Conservation (phyloP, 2,329 filamentous ascomycete species). For the Ophiocordyceps camponoti-saundersi region DNA sequence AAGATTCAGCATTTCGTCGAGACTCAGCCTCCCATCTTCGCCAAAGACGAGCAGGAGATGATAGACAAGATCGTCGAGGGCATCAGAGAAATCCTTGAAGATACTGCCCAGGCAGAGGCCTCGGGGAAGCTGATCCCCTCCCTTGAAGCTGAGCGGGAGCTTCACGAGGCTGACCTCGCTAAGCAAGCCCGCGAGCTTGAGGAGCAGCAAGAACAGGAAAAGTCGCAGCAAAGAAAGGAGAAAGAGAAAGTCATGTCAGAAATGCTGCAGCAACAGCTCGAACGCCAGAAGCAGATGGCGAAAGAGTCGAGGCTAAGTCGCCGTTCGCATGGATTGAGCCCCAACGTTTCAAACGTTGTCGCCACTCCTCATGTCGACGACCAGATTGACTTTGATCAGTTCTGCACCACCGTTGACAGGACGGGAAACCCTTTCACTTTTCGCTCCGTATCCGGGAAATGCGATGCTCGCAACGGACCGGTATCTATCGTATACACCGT, state of each 20-base stretch:
- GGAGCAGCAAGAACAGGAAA: constrained; percentile 25
- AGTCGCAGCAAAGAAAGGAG: constrained; percentile 31
- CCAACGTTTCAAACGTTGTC: constrained; percentile 10
- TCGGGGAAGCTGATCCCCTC: constrained; percentile 65
- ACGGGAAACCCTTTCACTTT: constrained; percentile 50
- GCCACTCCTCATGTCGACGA: constrained; percentile 14
- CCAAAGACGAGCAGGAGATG: constrained; percentile 37
- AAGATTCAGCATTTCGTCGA: constrained; percentile 51
- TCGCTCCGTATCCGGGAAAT: constrained; percentile 52
- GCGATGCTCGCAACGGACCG: constrained; percentile 45
- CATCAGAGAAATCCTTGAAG: constrained; percentile 64
- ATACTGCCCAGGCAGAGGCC: constrained; percentile 63
- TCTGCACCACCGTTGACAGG: constrained; percentile 44
- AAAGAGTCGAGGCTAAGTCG: constrained; percentile 49
- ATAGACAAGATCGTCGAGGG: constrained; percentile 49
- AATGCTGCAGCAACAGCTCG: constrained; percentile 57
- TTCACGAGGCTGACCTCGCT: constrained; percentile 58
- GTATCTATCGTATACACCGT: constrained; percentile 57
- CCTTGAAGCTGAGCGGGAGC: constrained; percentile 73
- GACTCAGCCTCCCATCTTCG: constrained; percentile 36
- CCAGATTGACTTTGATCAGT: constrained; percentile 47
- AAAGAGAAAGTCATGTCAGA: constrained; percentile 54
- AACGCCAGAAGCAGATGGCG: constrained; percentile 45
- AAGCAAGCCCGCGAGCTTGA: constrained; percentile 38
- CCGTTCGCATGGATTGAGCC: constrained; percentile 20